Evolutionary conservation across 345 rosid genomes (phyloP).

Genomic region (Turnera subulata): DNA sequence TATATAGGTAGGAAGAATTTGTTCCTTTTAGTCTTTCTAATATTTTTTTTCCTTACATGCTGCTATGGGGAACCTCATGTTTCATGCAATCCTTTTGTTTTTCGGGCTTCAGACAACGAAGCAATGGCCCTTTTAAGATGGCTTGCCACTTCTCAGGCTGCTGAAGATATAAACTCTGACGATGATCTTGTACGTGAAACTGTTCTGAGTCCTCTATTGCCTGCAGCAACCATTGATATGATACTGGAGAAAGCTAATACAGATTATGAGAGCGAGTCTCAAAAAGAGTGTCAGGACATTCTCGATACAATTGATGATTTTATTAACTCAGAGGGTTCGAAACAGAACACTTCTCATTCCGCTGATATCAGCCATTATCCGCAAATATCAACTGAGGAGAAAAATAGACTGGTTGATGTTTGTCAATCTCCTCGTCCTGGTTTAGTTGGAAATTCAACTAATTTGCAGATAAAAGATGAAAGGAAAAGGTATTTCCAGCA

Average conservation of each 20-base stretch:
- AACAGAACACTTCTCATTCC: slow-evolving; percentile 31
- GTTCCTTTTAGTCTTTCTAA: no score
- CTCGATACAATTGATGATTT: slow-evolving; percentile 78
- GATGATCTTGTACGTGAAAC: slow-evolving; percentile 83
- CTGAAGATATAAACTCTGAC: slow-evolving; percentile 87
- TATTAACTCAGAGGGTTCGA: slow-evolving; percentile 34
- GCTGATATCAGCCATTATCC: slow-evolving; percentile 18
- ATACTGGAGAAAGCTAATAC: slow-evolving; percentile 74
- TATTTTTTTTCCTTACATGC: no score
- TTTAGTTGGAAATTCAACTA: slow-evolving; percentile 36
- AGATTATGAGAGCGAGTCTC: slow-evolving; percentile 79
- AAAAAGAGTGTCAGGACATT: slow-evolving; percentile 92
- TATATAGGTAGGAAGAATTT: no score
- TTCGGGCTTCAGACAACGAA: slow-evolving; percentile 62
- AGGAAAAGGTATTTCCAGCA: slow-evolving; percentile 23
- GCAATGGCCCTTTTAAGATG: slow-evolving; percentile 75
- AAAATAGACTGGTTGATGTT: slow-evolving; percentile 40
- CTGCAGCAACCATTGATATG: slow-evolving; percentile 56
- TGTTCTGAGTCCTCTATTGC: slow-evolving; percentile 75
- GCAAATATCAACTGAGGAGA: slow-evolving; percentile 37
- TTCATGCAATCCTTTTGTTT: background rate
- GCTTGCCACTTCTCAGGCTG: slow-evolving; percentile 90
- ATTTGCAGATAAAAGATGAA: slow-evolving; percentile 37
- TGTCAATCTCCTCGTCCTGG: slow-evolving; percentile 26
- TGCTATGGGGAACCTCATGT: no score